phyloP scores from a whole-genome alignment of 1,139 yeast species.

The Sugiyamaella sp. region DNA sequence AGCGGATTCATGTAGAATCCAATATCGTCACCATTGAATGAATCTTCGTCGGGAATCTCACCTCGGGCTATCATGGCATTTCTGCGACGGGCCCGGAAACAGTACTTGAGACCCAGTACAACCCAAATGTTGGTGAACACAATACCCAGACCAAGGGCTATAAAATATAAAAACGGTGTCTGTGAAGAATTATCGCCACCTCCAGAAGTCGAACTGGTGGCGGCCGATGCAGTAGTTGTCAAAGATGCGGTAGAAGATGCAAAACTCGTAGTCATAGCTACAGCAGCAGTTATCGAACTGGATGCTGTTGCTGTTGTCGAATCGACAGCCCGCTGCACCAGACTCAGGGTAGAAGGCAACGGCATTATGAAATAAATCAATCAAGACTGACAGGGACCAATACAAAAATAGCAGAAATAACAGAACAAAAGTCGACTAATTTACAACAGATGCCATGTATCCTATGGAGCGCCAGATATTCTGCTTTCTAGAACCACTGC shows the following conservation, averaged over 20 bases:
- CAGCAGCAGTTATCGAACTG: background rate
- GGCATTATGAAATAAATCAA: background rate
- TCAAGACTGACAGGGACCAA: background rate
- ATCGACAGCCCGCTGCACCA: background rate
- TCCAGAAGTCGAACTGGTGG: constrained; percentile 10
- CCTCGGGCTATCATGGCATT: constrained; percentile 25
- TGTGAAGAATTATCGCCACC: constrained; percentile 22
- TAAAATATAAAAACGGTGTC: constrained; percentile 43
- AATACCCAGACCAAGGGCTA: constrained; percentile 46
- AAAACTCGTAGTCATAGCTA: background rate
- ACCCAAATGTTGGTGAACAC: constrained; percentile 45
- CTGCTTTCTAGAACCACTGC: no score
- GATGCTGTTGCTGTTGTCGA: no score
- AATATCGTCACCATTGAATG: constrained; percentile 26
- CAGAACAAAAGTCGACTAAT: no score
- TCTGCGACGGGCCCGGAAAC: constrained; percentile 38
- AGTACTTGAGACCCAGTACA: constrained; percentile 43
- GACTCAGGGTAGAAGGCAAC: background rate
- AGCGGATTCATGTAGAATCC: constrained; percentile 32
- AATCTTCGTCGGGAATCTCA: constrained; percentile 23
- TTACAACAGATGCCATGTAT: no score
- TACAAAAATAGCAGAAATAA: no score
- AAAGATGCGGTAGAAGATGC: constrained; percentile 11
- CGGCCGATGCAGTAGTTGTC: constrained; percentile 17
- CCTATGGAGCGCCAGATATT: no score